Base-by-base conservation (phyloP, 495 filamentous ascomycete genomes). In the Podospora tetraspora region DNA sequence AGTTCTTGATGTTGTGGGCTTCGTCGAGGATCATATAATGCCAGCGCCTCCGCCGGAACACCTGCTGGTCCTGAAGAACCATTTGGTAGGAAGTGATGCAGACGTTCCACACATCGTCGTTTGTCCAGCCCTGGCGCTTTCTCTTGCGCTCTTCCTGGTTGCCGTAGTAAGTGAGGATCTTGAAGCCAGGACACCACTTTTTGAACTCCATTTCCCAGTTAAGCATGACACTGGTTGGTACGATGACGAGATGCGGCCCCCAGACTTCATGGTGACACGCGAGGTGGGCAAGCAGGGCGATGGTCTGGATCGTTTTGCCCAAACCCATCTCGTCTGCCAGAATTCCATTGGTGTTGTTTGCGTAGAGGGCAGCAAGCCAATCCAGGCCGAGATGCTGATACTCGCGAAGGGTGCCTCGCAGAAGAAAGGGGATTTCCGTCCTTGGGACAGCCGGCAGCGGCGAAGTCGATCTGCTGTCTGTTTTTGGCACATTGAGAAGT, bases 131-230 rank as follows among this genome's bases (percentile, higher is more conserved):
- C 72, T 89, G 87, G 57, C 96, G 89, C 79, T 97, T 97, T 72
- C 87, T 84, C 76, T 91, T 92, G 22, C 96, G 90, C 81, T 98
- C 94, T 69, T 98, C 95, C 73, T 91, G 88, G 57, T 87, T 91
- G 16, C 96, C 96, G 75, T 98, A 98, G 81, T 99, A 99, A 2
- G 93, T 94, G 70, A 98, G 87, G 68, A 98, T 94, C 75, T 97
- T 98, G 85, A 99, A 99, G 2, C 96, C 96, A 13, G 96, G 96
- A 62, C 92, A 93, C 89, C 93, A 99, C 78, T 98, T 98, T 75
- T 98, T 98, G 84, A 99, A 99, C 78, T 99, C 96, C 90, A 97
- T 97, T 76, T 98, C 96, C 96, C 96, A 99, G 76, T 99, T 99
- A 63, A 99, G 88, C 84, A 99, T 97, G 30, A 99, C 96, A 79